These are phyloP conservation scores for Parachlorella kessleri DNA, from an alignment of 139 green algal genomes.

Conservation along the genomic window DNA sequence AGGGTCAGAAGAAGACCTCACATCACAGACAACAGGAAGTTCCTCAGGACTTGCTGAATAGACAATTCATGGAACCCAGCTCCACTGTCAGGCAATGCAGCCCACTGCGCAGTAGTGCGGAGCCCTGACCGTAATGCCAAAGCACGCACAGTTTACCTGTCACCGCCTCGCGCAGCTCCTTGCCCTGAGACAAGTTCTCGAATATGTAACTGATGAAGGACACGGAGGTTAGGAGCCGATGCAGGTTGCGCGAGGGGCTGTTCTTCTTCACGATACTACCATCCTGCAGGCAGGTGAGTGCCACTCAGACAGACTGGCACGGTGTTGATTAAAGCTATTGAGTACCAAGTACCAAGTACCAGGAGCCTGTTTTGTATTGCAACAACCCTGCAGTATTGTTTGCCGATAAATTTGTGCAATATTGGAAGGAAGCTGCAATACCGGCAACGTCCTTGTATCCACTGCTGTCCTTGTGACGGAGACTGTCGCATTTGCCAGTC, in stretches of 20 bases:
- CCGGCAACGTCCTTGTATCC: too few relatives aligned
- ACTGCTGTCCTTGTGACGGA: too few relatives aligned
- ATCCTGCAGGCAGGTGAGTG: slow-evolving; percentile 26
- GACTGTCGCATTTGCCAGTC: too few relatives aligned
- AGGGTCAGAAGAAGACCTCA: background rate
- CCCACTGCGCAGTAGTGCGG: background rate
- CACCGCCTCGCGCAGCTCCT: slow-evolving; percentile 23
- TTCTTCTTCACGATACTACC: slow-evolving; percentile 61
- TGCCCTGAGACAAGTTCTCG: slow-evolving; percentile 42
- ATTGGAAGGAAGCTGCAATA: too few relatives aligned
- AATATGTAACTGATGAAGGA: slow-evolving; percentile 64
- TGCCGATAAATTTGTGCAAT: too few relatives aligned
- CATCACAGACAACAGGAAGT: too few relatives aligned
- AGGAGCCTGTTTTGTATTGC: background rate
- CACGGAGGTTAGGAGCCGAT: slow-evolving; percentile 59
- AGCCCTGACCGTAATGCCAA: background rate
- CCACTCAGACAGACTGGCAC: too few relatives aligned
- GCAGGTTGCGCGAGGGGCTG: slow-evolving; percentile 64
- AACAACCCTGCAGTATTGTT: too few relatives aligned
- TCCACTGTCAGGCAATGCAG: background rate
- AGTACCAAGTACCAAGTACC: too few relatives aligned
- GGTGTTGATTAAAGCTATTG: too few relatives aligned
- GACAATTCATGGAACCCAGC: background rate
- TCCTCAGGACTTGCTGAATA: background rate
- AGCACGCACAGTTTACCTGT: background rate